A percentile compares a stretch with the other conserved stretches of the same genome.
phyloP scores from a whole-genome alignment of 352 stramenopile genomes.

The Globisporangium echinulatum region DNA sequence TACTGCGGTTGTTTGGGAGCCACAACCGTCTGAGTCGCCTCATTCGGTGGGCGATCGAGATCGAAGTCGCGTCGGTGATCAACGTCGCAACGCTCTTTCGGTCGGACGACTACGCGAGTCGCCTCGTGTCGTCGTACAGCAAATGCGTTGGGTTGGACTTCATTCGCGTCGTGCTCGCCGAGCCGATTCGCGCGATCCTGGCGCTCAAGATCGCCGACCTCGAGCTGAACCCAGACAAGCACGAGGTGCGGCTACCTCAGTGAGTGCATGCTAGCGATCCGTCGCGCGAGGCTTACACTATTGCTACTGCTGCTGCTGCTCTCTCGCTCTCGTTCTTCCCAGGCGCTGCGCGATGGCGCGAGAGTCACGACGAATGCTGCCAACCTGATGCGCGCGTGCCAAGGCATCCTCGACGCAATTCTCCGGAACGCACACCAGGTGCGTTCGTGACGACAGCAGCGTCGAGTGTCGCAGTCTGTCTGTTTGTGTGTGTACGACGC shows the following conservation, averaged over 20 bases:
- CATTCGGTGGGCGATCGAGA: conserved; percentile 73
- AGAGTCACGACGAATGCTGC: conserved; percentile 46
- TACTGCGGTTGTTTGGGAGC: conserved; percentile 61
- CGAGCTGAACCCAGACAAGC: conserved; percentile 61
- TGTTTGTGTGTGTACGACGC: not conserved
- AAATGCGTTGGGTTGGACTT: conserved; percentile 69
- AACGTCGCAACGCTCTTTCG: conserved; percentile 77
- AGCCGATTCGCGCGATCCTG: conserved; percentile 60
- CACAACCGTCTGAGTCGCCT: conserved; percentile 49
- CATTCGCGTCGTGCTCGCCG: conserved; percentile 48
- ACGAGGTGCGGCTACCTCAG: conserved; percentile 22
- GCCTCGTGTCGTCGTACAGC: conserved; percentile 69
- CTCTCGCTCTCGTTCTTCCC: not conserved
- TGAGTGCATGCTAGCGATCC: not conserved
- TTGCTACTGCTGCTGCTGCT: not conserved
- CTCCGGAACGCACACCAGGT: conserved; percentile 51
- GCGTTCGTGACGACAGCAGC: not conserved
- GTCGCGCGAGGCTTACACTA: too few species aligned
- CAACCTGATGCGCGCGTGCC: conserved; percentile 80
- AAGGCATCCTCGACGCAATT: conserved; percentile 80
- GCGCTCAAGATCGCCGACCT: conserved; percentile 64
- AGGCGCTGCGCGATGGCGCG: conserved; percentile 26
- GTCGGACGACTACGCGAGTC: conserved; percentile 67
- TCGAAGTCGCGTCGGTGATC: conserved; percentile 63
- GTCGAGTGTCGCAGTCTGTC: not conserved